Evolutionary conservation across 176 grass and related monocot species (phyloP).

Genomic region (Tillandsia leiboldiana): DNA sequence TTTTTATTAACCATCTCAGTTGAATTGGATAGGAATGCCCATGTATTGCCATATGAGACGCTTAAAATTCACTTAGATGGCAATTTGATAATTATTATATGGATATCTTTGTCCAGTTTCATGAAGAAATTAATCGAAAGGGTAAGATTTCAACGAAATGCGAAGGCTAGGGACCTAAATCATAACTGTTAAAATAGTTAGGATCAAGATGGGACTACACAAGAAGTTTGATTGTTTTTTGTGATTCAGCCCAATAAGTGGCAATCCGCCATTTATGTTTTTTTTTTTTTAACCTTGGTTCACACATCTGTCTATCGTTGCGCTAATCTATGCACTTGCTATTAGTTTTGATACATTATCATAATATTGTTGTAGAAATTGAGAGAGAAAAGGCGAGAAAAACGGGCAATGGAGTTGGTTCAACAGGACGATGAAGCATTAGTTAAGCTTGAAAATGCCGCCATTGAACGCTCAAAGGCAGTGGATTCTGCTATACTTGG

Average conservation of each 20-base stretch:
- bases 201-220: background rate
- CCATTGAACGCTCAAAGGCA: conserved; percentile 85
- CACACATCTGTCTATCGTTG: too few species aligned
- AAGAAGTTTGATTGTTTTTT: background rate
- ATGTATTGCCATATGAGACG: too few species aligned
- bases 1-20: too few species aligned
- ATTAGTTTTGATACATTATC: conserved; percentile 12
- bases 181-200: too few species aligned
- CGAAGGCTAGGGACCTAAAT: too few species aligned
- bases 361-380: conserved; percentile 44
- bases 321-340: too few species aligned
- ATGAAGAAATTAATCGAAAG: too few species aligned
- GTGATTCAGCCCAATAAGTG: background rate
- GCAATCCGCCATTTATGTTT: background rate
- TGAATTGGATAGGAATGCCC: too few species aligned
- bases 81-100: too few species aligned
- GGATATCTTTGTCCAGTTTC: too few species aligned
- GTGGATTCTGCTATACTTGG: conserved; percentile 91
- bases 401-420: conserved; percentile 72
- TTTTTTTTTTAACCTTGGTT: background rate
- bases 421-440: conserved; percentile 68
- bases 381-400: conserved; percentile 75
- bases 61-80: too few species aligned
- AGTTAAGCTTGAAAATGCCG: conserved; percentile 81
- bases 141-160: too few species aligned